Conservation (phyloP, 169 alveolate genomes). For the Plasmodium gonderi region DNA sequence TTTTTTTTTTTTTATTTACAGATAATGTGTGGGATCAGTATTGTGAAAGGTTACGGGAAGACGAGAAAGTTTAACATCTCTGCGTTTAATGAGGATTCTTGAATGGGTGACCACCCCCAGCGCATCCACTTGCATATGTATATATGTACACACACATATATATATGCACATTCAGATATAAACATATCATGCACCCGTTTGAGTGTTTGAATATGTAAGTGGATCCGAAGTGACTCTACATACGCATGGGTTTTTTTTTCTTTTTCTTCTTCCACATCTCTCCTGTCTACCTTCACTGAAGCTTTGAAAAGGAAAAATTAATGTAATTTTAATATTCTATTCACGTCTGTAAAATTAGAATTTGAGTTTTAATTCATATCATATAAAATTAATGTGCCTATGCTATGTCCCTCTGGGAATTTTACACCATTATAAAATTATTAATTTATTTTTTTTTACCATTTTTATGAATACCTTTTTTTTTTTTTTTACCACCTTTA, state of each 20-base stretch:
- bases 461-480: background rate
- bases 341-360: background rate
- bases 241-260: too few species aligned
- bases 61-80: constrained; percentile 56
- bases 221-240: too few species aligned
- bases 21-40: constrained; percentile 73
- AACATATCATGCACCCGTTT: too few species aligned
- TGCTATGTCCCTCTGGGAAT: too few species aligned
- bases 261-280: too few species aligned
- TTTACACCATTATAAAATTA: background rate
- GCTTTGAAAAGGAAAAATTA: background rate
- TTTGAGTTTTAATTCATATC: background rate
- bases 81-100: constrained; percentile 42
- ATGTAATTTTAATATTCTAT: background rate
- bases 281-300: too few species aligned
- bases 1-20: background rate
- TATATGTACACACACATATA: background rate
- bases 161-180: too few species aligned
- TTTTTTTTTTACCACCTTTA: background rate
- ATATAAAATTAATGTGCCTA: background rate
- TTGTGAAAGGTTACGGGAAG: constrained; percentile 34
- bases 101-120: background rate
- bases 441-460: background rate
- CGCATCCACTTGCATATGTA: background rate
- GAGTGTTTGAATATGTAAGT: too few species aligned